Evolutionary conservation across 1,139 yeast species (phyloP).

Genomic region (Blastobotrys indianensis): DNA sequence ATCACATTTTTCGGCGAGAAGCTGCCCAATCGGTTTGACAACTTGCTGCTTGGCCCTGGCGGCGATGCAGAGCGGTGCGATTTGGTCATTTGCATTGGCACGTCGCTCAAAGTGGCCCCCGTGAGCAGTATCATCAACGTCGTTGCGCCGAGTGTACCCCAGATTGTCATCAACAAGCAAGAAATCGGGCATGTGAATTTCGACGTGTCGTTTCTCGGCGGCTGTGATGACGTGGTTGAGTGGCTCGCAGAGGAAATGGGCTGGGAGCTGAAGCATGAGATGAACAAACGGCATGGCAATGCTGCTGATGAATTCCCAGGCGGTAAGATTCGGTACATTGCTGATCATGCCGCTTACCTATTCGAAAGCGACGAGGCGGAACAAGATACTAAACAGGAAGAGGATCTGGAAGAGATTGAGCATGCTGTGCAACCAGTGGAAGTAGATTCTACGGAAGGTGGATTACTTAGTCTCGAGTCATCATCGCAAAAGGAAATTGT

Average conservation of each 20-base stretch:
- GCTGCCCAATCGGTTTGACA: constrained; percentile 69
- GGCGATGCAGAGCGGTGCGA: constrained; percentile 61
- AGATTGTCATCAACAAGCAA: constrained; percentile 74
- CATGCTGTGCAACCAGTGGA: no score
- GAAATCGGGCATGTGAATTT: constrained; percentile 75
- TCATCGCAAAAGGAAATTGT: no score
- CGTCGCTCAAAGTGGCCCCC: constrained; percentile 92
- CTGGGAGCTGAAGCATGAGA: constrained; percentile 64
- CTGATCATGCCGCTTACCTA: constrained; percentile 22
- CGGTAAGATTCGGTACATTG: constrained; percentile 21
- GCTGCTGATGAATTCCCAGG: constrained; percentile 16
- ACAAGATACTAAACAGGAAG: background rate
- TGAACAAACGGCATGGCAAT: constrained; percentile 25
- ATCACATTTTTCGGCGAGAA: constrained; percentile 93
- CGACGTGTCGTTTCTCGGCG: constrained; percentile 74
- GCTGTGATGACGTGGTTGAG: constrained; percentile 81
- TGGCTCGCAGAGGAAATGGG: constrained; percentile 54
- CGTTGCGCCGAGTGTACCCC: constrained; percentile 69
- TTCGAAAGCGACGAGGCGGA: constrained; percentile 11
- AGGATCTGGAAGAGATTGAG: no score
- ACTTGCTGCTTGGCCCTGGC: constrained; percentile 31
- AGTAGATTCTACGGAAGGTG: no score
- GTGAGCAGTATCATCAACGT: constrained; percentile 88
- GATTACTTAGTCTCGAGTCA: no score
- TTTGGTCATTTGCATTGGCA: constrained; percentile 79